Evolutionary conservation across 768 basidiomycete species (phyloP), one percentile per base, ranked within the genome.

Genomic region (Podaxis sp.): DNA sequence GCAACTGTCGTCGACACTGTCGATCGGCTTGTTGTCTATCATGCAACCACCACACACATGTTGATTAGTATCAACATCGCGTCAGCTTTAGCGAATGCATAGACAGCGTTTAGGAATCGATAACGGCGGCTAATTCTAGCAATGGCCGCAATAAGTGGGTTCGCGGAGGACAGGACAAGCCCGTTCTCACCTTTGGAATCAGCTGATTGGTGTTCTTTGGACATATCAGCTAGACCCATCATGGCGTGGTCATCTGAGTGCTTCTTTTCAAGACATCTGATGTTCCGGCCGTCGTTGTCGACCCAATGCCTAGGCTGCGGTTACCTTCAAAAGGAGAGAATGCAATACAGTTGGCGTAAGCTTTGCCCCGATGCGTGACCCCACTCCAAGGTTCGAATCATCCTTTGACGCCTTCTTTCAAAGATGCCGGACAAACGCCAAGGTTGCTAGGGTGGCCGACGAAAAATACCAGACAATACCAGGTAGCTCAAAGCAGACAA

Each of bases 201-300:
- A 60, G 50, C 59, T 60, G 54, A 56, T 26, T 22, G 22, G 30
- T 54, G 15, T 30, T 54, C 52, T 28, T 7, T 50, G 49, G 22
- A 50, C 30, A 37, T 36, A 36, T 56, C 54, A 38, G 20, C 15
- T 37, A 41, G 10, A n/a, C 51, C 41, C 28, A 30, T 53, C 7
- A 52, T 52, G 59, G 59, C 4, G 26, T 51, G 38, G 37, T 52
- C 50, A 52, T 30, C 50, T 60, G 51, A 53, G 40, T 17, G 44
- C 24, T 36, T 17, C 38, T 36, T 17, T 50, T 13, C 2, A 11
- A 28, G 49, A 40, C 38, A 36, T 51, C 38, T 50, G 59, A 60
- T 53, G 59, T 24, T 50, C 49, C 49, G 49, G 49, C 49, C 49
- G 49, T 28, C 26, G 13, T 5, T 11, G 1, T 49, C 48, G n/a